Conservation (phyloP, 2,329 filamentous ascomycete species). For the Mycosphaerella sp. region DNA sequence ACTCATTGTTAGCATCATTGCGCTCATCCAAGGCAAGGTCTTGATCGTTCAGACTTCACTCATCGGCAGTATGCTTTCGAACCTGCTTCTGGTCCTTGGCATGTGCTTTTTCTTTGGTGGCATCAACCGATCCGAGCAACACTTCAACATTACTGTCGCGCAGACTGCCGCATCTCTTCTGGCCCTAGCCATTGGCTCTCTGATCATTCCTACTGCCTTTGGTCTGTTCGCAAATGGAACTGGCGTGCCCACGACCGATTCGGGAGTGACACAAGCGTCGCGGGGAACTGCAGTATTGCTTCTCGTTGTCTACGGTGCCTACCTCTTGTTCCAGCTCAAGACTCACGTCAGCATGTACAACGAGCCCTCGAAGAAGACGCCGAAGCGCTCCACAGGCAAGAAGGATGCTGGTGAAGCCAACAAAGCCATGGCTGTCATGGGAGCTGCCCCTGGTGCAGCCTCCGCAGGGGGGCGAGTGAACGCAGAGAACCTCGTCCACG, state of each 20-base stretch:
- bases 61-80: slow-evolving; percentile 86
- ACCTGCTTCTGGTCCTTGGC: slow-evolving; percentile 79
- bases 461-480: slow-evolving; percentile 47
- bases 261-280: slow-evolving; percentile 46
- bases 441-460: slow-evolving; percentile 48
- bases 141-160: slow-evolving; percentile 87
- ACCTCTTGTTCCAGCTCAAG: slow-evolving; percentile 86
- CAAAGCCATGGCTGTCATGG: slow-evolving; percentile 48
- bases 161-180: slow-evolving; percentile 81
- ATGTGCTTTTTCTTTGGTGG: slow-evolving; percentile 92
- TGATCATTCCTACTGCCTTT: slow-evolving; percentile 90
- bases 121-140: slow-evolving; percentile 70
- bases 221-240: slow-evolving; percentile 43
- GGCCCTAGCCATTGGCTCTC: slow-evolving; percentile 68
- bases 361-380: slow-evolving; percentile 69
- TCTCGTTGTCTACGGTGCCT: slow-evolving; percentile 73
- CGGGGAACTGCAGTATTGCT: slow-evolving; percentile 73
- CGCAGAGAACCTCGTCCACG: slow-evolving; percentile 42
- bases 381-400: slow-evolving; percentile 47
- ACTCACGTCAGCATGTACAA: slow-evolving; percentile 78
- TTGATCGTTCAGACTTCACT: slow-evolving; percentile 88
- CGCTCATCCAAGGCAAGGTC: slow-evolving; percentile 65
- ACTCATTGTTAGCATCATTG: slow-evolving; percentile 67
- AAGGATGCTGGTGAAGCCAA: slow-evolving; percentile 46
- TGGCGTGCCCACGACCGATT: slow-evolving; percentile 4